Base-by-base conservation (phyloP, 2,329 filamentous ascomycete genomes). In the Aspergillus eucalypticola region DNA sequence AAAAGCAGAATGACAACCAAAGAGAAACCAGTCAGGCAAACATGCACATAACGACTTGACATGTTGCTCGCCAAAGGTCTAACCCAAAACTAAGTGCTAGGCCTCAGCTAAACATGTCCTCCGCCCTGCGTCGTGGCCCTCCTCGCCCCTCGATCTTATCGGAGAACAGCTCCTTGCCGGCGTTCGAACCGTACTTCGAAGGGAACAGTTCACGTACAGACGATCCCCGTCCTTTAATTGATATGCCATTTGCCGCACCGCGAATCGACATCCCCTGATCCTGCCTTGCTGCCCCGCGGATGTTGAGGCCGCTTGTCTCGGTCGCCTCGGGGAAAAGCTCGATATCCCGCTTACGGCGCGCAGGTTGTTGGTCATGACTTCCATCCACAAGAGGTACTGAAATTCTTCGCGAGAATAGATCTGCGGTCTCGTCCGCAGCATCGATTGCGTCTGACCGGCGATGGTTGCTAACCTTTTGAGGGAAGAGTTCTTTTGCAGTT, bases 171-270 rank as follows among this genome's bases (percentile, higher is more conserved):
- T 92, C 90, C 74, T 90, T 91, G 53, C 85, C 86, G 2, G 83
- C 76, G 69, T 91, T 90, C 65, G 64, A 73, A 19, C 72, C 68
- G 54, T 75, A 84, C 65, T 86, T 89, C 15, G 82, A 81, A 0
- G 89, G 89, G 67, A 92, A 92, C 19, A 92, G 74, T 73, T 92
- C 90, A 65, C 85, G 88, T 2, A 82, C 83, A 6, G 85, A 86
- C 2, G 81, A 79, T 2, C 88, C 87, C 67, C 87, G 89, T 68
- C 89, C 90, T 70, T 90, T 91, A 72, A 92, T 91, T 10, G 82
- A 79, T 63, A 91, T 83, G 0, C 83, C 86, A 23, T 78, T 78
- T 29, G 80, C 77, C 13, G 76, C 71, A 35, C 76, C 73, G 8
- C 78, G 76, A 53, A 79, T 76, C 19, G 72, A 73, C 59, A 73